phyloP scores from a whole-genome alignment of 106 monocot species.

The Allium fistulosum region DNA sequence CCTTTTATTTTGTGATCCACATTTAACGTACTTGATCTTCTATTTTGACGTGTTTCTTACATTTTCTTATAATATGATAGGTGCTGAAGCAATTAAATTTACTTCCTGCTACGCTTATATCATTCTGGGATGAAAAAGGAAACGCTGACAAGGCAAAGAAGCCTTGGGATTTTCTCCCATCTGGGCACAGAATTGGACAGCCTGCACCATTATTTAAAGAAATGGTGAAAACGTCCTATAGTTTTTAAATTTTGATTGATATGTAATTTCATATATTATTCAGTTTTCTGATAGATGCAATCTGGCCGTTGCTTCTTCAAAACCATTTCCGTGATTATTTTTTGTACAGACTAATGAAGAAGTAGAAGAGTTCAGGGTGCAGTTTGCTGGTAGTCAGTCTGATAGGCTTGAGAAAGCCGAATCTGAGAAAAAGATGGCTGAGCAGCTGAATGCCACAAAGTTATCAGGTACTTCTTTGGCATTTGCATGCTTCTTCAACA shows the following conservation, averaged over 20 bases:
- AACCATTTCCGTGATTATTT: not conserved
- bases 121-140: constrained; percentile 66
- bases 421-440: constrained; percentile 62
- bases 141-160: constrained; percentile 49
- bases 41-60: too few species aligned
- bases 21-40: not conserved
- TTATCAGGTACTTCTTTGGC: constrained; percentile 42
- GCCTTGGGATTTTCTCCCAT: constrained; percentile 76
- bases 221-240: constrained; percentile 32
- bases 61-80: constrained; percentile 19
- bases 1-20: not conserved
- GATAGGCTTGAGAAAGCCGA: constrained; percentile 62
- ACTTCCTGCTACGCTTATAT: constrained; percentile 27
- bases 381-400: constrained; percentile 94
- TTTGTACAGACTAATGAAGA: constrained; percentile 84
- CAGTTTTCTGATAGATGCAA: too few species aligned
- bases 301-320: too few species aligned
- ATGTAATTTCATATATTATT: too few species aligned
- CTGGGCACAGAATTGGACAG: constrained; percentile 85
- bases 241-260: not conserved
- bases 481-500: not conserved
- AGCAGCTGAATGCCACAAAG: constrained; percentile 51
- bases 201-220: constrained; percentile 87
- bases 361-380: constrained; percentile 66
- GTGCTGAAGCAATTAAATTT: constrained; percentile 86